Conservation (phyloP, 805 yeast genomes). For the Clavispora carvajalis region DNA sequence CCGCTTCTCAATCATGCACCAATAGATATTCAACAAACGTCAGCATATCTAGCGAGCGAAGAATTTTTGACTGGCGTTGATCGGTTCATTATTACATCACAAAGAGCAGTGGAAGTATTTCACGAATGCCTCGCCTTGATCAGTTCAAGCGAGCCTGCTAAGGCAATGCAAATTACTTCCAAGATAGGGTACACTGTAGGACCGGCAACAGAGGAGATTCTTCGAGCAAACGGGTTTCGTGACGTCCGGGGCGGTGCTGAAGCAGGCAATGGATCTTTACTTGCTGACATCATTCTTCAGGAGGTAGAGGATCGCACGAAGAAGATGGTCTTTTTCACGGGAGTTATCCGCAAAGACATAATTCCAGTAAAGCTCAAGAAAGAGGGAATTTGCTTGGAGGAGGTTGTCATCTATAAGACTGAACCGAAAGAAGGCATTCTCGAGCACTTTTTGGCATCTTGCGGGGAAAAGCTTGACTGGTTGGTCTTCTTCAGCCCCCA, state of each 20-base stretch:
- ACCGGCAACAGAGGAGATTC: conserved; percentile 69
- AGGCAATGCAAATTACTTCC: conserved; percentile 23
- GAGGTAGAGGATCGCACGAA: conserved; percentile 22
- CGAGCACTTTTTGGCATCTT: conserved; percentile 25
- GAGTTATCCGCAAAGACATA: conserved; percentile 76
- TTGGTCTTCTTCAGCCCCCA: conserved; percentile 88
- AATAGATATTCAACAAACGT: conserved; percentile 42
- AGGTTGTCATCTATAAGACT: conserved; percentile 68
- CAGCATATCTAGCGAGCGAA: conserved; percentile 37
- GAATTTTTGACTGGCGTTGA: conserved; percentile 37
- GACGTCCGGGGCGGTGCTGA: conserved; percentile 65
- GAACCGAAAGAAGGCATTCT: conserved; percentile 43
- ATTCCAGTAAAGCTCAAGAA: conserved; percentile 57
- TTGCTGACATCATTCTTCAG: conserved; percentile 57
- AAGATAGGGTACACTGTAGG: conserved; percentile 84
- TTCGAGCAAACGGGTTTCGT: conserved; percentile 57
- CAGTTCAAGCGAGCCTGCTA: conserved; percentile 8
- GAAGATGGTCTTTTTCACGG: conserved; percentile 69
- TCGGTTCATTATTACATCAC: conserved; percentile 77
- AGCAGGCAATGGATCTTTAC: conserved; percentile 75
- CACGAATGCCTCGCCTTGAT: conserved; percentile 37
- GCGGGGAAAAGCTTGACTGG: conserved; percentile 41
- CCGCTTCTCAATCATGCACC: conserved; percentile 71
- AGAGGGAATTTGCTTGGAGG: conserved; percentile 44
- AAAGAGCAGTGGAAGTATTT: conserved; percentile 83